Evolutionary conservation across 352 stramenopile genomes (phyloP).

Genomic region (Globisporangium mamillatum): DNA sequence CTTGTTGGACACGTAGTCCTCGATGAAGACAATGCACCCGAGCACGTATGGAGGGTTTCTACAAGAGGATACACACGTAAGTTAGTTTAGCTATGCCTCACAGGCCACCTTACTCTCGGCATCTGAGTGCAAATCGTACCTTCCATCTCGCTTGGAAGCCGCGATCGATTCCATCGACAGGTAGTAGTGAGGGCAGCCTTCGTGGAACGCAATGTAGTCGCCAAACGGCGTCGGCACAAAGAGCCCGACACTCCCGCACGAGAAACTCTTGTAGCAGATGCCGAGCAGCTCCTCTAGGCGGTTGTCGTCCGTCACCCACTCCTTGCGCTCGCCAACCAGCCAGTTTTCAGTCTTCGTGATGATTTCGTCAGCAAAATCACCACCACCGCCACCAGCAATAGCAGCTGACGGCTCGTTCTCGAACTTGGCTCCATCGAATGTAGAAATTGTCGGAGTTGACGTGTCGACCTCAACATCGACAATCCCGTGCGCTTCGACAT

Average conservation of each 20-base stretch:
- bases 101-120: background rate
- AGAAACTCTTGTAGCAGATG: slow-evolving; percentile 85
- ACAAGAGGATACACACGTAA: slow-evolving; percentile 3
- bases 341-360: slow-evolving; percentile 31
- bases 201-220: slow-evolving; percentile 85
- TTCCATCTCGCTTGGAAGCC: slow-evolving; percentile 60
- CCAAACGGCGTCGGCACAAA: slow-evolving; percentile 81
- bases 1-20: slow-evolving; percentile 65
- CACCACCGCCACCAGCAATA: background rate
- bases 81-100: slow-evolving; percentile 1
- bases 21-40: slow-evolving; percentile 80
- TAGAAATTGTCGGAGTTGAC: slow-evolving; percentile 17
- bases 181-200: slow-evolving; percentile 81
- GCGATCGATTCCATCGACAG: slow-evolving; percentile 77
- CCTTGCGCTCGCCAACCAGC: slow-evolving; percentile 31
- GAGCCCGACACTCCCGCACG: slow-evolving; percentile 60
- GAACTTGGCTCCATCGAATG: background rate
- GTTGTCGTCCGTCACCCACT: slow-evolving; percentile 62
- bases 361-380: background rate
- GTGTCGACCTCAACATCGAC: slow-evolving; percentile 31
- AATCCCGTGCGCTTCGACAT: slow-evolving; percentile 10
- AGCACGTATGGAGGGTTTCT: slow-evolving; percentile 76
- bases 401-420: background rate
- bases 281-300: slow-evolving; percentile 68
- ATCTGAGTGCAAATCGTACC: slow-evolving; percentile 16